Evolutionary conservation across 805 yeast species (phyloP).

Genomic region (Wickerhamiella parazyma): DNA sequence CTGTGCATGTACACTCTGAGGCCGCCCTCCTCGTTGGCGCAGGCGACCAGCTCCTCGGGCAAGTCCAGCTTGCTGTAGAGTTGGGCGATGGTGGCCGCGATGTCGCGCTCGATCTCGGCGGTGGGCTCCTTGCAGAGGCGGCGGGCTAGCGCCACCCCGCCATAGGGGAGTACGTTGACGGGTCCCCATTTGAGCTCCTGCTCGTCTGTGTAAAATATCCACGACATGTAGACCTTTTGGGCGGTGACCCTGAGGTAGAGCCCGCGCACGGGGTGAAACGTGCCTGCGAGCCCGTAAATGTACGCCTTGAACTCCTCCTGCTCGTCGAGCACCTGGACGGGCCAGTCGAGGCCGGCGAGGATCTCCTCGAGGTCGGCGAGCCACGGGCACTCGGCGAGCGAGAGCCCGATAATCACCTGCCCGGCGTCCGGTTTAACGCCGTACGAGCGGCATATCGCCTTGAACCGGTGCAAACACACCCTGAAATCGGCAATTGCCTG

Average conservation of each 20-base stretch:
- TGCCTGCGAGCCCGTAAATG: slow-evolving; percentile 61
- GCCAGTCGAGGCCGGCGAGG: slow-evolving; percentile 51
- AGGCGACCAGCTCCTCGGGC: slow-evolving; percentile 37
- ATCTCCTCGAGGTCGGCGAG: slow-evolving; percentile 44
- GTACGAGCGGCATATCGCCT: slow-evolving; percentile 57
- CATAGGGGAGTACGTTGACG: slow-evolving; percentile 42
- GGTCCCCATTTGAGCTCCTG: slow-evolving; percentile 30
- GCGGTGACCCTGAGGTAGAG: slow-evolving; percentile 64
- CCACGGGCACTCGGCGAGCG: slow-evolving; percentile 50
- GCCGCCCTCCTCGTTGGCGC: slow-evolving; percentile 45
- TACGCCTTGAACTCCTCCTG: slow-evolving; percentile 53
- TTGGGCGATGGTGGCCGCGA: slow-evolving; percentile 35
- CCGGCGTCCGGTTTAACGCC: slow-evolving; percentile 48
- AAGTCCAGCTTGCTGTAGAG: slow-evolving; percentile 40
- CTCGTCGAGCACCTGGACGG: slow-evolving; percentile 43
- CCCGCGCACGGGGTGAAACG: slow-evolving; percentile 53
- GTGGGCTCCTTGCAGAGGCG: slow-evolving; percentile 33
- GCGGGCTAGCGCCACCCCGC: slow-evolving; percentile 54
- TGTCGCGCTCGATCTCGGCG: slow-evolving; percentile 35
- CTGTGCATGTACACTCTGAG: slow-evolving; percentile 55
- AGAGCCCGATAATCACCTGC: slow-evolving; percentile 60
- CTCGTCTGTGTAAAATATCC: slow-evolving; percentile 48
- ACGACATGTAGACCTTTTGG: slow-evolving; percentile 53
- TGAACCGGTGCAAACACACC: slow-evolving; percentile 52
- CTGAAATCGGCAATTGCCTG: slow-evolving; percentile 47